Conservation (phyloP, 192 early-diverging fungal genomes). For the Irineochytrium annulatum region DNA sequence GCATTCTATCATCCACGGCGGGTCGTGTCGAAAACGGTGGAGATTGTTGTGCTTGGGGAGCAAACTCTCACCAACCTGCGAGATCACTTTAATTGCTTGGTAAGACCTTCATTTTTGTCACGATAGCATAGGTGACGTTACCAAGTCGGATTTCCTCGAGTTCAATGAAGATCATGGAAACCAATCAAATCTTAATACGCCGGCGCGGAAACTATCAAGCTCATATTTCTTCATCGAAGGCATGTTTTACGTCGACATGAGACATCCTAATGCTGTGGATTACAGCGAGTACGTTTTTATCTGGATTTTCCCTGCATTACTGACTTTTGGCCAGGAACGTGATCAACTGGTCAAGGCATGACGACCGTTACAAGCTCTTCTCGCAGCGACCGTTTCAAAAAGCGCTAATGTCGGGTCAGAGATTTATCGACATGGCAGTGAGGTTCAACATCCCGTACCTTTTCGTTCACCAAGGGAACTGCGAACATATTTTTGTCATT, state of each 20-base stretch:
- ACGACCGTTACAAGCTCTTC: constrained; percentile 42
- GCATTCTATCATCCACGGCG: no score
- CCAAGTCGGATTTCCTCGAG: no score
- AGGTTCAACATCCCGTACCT: constrained; percentile 63
- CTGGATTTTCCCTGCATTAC: background rate
- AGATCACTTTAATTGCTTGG: no score
- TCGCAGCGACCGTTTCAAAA: background rate
- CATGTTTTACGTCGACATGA: constrained; percentile 68
- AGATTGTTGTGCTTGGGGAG: no score
- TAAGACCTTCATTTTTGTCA: no score
- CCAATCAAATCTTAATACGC: no score
- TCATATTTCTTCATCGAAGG: constrained; percentile 79
- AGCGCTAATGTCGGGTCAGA: constrained; percentile 46
- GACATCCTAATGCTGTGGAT: constrained; percentile 54
- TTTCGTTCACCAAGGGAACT: constrained; percentile 74
- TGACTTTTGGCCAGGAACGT: constrained; percentile 42
- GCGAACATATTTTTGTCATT: constrained; percentile 72
- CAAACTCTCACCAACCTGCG: no score
- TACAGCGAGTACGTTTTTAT: constrained; percentile 55
- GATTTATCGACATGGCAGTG: constrained; percentile 62
- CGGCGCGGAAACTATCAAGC: no score
- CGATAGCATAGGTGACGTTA: no score
- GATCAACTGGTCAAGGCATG: constrained; percentile 64
- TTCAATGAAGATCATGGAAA: no score
- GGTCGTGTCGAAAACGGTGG: no score